Evolutionary conservation across 805 yeast genomes (phyloP).

Genomic region (Debaryomyces castellii): DNA sequence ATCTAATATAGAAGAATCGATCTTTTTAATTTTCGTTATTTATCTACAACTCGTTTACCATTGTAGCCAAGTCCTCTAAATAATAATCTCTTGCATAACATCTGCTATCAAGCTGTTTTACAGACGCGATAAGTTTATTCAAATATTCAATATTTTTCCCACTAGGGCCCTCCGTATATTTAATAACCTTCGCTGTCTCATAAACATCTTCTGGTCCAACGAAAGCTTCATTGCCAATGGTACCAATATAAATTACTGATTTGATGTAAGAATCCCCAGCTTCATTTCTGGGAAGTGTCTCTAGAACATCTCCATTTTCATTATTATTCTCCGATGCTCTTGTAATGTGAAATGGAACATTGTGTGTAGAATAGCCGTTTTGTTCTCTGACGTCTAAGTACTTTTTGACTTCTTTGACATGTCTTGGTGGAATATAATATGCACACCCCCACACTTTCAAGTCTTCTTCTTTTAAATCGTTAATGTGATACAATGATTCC

Average conservation of each 20-base stretch:
- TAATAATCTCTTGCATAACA: conserved; percentile 27
- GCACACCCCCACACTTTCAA: conserved; percentile 77
- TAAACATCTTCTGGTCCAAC: conserved; percentile 73
- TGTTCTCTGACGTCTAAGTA: conserved; percentile 83
- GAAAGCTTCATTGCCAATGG: conserved; percentile 76
- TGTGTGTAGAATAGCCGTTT: conserved; percentile 78
- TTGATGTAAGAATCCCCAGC: conserved; percentile 45
- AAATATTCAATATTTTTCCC: conserved; percentile 80
- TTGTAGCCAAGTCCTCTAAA: conserved; percentile 27
- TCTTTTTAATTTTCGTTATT: no score
- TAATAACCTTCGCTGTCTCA: conserved; percentile 61
- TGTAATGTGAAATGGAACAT: conserved; percentile 60
- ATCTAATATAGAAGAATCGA: no score
- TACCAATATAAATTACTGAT: conserved; percentile 79
- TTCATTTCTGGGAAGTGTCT: conserved; percentile 13
- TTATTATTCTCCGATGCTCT: conserved; percentile 13
- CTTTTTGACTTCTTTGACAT: conserved; percentile 59
- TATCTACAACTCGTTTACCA: neutral
- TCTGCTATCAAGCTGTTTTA: conserved; percentile 20
- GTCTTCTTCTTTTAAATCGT: conserved; percentile 37
- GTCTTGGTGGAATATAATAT: conserved; percentile 69
- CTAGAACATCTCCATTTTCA: conserved; percentile 8
- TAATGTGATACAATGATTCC: conserved; percentile 4
- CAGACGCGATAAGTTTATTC: conserved; percentile 49
- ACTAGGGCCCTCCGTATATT: conserved; percentile 67